Evolutionary conservation across 192 early-diverging fungal genomes (phyloP), one percentile per base, ranked within the genome.

Genomic region (Linnemannia elongata): DNA sequence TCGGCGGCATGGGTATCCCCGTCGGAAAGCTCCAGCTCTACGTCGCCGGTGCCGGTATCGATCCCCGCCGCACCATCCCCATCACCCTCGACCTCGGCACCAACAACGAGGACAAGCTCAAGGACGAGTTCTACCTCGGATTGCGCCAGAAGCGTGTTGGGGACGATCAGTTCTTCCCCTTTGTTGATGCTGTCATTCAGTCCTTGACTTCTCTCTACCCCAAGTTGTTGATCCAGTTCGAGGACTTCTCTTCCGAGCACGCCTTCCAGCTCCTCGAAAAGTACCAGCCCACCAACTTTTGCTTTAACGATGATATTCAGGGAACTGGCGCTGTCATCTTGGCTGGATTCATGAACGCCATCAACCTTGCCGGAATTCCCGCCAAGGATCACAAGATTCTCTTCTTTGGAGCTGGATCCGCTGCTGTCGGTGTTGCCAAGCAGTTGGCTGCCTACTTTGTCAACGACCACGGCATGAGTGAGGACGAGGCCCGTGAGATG

Each of bases 281-380:
- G 75, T 97, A 97, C 89, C 93, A 95, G 76, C 69, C 94, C 81
- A 89, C 91, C 30, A 94, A 93, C 49, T 92, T 96, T 72, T 96
- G 94, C 88, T 99, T 99, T 89, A 99, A 99, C 89, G 98, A 99
- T 78, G 97, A 97, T 80, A 97, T 97, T 76, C 96, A 97, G 82
- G 96, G 97, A 47, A 97, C 97, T 35, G 98, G 98, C 70, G 97
- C 96, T 75, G 97, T 99, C 27, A 95, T 99, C 81, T 92, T 98
- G 24, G 94, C 95, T 63, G 98, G 97, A 47, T 95, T 98, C 77
- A 98, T 98, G 88, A 96, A 96, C 75, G 97, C 97, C 22, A 90
- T 98, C 60, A 80, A 91, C 70, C 91, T 91, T 30, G 91, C 90
- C n/a, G 89, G 93, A 12, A 91, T 98, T 55, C 91, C 90, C 3